Conservation (phyloP, 208 protist genomes). For the Leishmania gerbilli region DNA sequence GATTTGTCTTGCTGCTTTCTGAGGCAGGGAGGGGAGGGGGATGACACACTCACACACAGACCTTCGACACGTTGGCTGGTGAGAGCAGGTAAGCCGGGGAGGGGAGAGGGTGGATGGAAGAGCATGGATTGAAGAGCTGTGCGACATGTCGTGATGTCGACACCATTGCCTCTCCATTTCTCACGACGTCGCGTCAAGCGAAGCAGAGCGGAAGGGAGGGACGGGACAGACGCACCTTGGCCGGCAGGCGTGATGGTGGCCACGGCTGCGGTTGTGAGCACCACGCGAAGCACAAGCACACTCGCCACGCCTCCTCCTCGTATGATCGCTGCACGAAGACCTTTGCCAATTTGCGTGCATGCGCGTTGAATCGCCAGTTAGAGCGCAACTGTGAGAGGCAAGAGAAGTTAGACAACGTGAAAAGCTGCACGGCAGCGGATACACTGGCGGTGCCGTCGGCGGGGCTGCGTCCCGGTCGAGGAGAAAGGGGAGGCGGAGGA, state of each 20-base stretch:
- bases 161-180: background rate
- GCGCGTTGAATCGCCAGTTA: background rate
- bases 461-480: background rate
- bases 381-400: background rate
- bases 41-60: background rate
- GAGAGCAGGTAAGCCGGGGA: background rate
- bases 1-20: background rate
- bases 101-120: background rate
- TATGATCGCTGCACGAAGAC: background rate
- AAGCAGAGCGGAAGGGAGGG: background rate
- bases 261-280: background rate
- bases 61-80: background rate
- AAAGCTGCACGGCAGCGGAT: background rate
- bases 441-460: background rate
- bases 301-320: background rate
- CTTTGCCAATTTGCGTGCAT: background rate
- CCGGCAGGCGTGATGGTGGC: background rate
- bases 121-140: background rate
- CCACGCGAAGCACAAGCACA: background rate
- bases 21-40: background rate
- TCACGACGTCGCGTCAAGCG: background rate
- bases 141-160: background rate
- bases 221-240: background rate
- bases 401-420: background rate
- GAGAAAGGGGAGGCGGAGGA: background rate